phyloP scores from a whole-genome alignment of 192 early-diverging fungal species.

The Mortierella antarctica region DNA sequence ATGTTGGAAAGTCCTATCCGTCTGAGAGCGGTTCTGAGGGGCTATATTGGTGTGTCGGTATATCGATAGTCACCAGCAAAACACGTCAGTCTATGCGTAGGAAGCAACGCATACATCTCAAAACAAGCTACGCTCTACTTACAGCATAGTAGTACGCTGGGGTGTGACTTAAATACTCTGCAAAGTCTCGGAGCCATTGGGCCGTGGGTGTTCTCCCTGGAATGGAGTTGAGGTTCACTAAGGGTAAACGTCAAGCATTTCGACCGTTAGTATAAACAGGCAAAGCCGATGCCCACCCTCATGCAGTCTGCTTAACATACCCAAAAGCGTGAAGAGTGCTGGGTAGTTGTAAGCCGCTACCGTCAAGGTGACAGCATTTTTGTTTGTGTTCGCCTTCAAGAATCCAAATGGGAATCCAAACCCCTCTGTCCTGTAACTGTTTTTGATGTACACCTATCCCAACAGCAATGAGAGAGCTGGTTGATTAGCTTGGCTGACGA shows the following conservation, averaged over 20 bases:
- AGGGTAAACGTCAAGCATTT: not conserved
- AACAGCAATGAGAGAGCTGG: not conserved
- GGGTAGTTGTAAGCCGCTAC: conserved; percentile 85
- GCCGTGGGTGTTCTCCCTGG: conserved; percentile 58
- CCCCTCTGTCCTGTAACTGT: conserved; percentile 70
- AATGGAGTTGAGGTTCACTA: conserved; percentile 42
- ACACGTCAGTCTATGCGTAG: not conserved
- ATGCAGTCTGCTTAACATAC: conserved; percentile 18
- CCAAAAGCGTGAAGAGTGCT: conserved; percentile 74
- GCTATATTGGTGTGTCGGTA: conserved; percentile 6
- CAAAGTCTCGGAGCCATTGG: conserved; percentile 66
- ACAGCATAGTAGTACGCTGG: conserved; percentile 72
- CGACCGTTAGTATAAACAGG: not conserved
- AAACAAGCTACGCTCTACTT: conserved; percentile 31
- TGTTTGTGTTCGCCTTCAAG: conserved; percentile 71
- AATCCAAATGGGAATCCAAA: conserved; percentile 80
- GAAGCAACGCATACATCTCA: conserved; percentile 55
- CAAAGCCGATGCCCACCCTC: not conserved
- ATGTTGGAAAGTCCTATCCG: conserved; percentile 52
- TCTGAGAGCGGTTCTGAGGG: conserved; percentile 35
- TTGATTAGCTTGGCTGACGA: not conserved
- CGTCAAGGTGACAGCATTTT: conserved; percentile 78
- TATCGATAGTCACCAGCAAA: conserved; percentile 12
- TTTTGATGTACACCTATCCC: conserved; percentile 65
- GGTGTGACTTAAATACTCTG: conserved; percentile 70